A percentile compares a stretch with the other conserved stretches of the same genome.
These are phyloP conservation scores for Bjerkandera adusta DNA, from an alignment of 1,284 basidiomycete genomes.

Conservation along the genomic window DNA sequence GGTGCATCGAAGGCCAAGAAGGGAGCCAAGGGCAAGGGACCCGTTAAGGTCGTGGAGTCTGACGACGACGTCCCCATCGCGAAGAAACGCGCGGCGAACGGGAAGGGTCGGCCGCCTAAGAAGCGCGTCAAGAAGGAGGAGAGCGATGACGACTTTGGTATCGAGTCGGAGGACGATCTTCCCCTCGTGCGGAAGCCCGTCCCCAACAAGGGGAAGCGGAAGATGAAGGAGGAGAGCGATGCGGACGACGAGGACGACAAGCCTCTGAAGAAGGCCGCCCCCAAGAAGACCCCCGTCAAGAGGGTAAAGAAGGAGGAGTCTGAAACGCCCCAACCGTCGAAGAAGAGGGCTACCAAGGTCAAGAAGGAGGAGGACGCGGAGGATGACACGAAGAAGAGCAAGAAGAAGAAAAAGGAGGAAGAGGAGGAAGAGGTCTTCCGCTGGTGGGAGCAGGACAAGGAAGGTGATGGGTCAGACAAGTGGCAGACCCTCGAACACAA, in stretches of 20 bases:
- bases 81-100: constrained; percentile 27
- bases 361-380: constrained; percentile 33
- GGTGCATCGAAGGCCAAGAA: constrained; percentile 35
- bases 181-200: constrained; percentile 38
- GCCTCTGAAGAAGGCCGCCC: constrained; percentile 36
- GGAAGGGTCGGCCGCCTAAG: constrained; percentile 42
- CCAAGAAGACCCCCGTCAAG: constrained; percentile 33
- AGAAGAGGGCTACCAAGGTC: constrained; percentile 30
- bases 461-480: constrained; percentile 78
- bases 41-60: constrained; percentile 31
- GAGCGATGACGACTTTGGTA: constrained; percentile 30
- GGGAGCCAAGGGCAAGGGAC: constrained; percentile 31
- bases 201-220: constrained; percentile 45
- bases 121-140: constrained; percentile 70
- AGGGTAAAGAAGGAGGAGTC: constrained; percentile 41
- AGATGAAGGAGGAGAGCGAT: constrained; percentile 53
- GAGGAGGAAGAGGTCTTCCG: constrained; percentile 76
- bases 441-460: constrained; percentile 74
- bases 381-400: constrained; percentile 40
- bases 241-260: constrained; percentile 43
- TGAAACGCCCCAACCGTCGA: constrained; percentile 32
- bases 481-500: constrained; percentile 94
- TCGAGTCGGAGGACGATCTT: constrained; percentile 44
- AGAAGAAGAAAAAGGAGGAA: constrained; percentile 61
- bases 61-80: constrained; percentile 31